Evolutionary conservation across 1,284 basidiomycete genomes (phyloP).

Genomic region (Trichosporon sp.): DNA sequence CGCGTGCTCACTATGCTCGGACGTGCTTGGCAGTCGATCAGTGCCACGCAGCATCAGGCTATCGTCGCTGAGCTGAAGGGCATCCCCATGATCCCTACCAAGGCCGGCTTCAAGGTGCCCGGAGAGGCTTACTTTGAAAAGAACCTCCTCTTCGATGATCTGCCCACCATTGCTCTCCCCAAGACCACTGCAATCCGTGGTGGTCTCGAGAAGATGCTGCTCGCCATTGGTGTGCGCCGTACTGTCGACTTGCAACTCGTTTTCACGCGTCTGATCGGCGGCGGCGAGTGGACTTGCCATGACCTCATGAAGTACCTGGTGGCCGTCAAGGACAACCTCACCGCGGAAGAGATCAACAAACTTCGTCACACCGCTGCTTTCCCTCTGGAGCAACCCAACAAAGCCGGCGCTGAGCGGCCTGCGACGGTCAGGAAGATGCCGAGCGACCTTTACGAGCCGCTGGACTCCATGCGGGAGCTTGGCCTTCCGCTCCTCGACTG

Average conservation of each 20-base stretch:
- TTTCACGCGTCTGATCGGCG: conserved; percentile 69
- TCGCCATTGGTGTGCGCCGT: conserved; percentile 79
- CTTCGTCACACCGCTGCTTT: conserved; percentile 82
- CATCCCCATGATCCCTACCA: conserved; percentile 81
- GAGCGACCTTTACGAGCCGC: conserved; percentile 79
- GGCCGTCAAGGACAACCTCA: conserved; percentile 75
- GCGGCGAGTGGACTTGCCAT: conserved; percentile 53
- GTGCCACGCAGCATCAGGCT: conserved; percentile 64
- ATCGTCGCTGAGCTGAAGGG: conserved; percentile 65
- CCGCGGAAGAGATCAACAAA: conserved; percentile 68
- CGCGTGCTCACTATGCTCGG: conserved; percentile 72
- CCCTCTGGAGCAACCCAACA: conserved; percentile 62
- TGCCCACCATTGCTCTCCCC: conserved; percentile 77
- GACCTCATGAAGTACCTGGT: conserved; percentile 81
- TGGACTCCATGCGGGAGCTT: conserved; percentile 71
- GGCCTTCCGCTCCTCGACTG: conserved; percentile 84
- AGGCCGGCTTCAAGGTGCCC: conserved; percentile 73
- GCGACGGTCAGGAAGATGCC: conserved; percentile 63
- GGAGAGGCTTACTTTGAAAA: conserved; percentile 83
- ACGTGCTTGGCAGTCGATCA: conserved; percentile 74
- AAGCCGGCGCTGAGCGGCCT: conserved; percentile 48
- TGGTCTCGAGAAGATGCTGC: conserved; percentile 73
- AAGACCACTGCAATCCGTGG: conserved; percentile 71
- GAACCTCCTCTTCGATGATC: conserved; percentile 83
- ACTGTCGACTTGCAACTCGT: conserved; percentile 89